These are phyloP conservation scores for Haplosporangium gracile DNA, from an alignment of 192 early-diverging fungal genomes.

Conservation along the genomic window DNA sequence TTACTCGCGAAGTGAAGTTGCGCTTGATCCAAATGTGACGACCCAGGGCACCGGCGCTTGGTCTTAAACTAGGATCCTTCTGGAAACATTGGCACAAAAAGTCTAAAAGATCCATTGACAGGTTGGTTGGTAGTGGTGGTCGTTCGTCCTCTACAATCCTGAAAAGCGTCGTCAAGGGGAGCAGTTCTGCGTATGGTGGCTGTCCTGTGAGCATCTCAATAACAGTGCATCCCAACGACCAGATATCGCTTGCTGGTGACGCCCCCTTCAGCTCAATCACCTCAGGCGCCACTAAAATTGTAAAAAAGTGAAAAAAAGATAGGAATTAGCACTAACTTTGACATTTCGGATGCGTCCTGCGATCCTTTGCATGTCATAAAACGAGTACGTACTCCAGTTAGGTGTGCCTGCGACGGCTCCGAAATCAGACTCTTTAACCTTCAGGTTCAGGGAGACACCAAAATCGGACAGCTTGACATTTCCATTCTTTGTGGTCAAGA, in stretches of 20 bases:
- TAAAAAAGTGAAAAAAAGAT: not conserved
- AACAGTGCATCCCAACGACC: slow-evolving; percentile 93
- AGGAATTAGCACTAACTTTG: not conserved
- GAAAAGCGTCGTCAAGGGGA: slow-evolving; percentile 93
- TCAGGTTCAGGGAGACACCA: slow-evolving; percentile 92
- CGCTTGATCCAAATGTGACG: slow-evolving; percentile 82
- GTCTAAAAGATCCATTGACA: slow-evolving; percentile 82
- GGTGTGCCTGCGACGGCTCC: slow-evolving; percentile 84
- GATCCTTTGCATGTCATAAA: not conserved
- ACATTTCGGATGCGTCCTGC: not conserved
- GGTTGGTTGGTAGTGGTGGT: slow-evolving; percentile 86
- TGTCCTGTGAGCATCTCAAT: slow-evolving; percentile 94
- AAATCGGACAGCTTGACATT: slow-evolving; percentile 97
- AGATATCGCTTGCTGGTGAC: slow-evolving; percentile 92
- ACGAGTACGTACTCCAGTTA: slow-evolving; percentile 75
- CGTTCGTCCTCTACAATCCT: slow-evolving; percentile 93
- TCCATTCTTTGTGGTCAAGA: slow-evolving; percentile 96
- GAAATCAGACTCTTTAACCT: slow-evolving; percentile 74
- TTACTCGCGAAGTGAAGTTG: slow-evolving; percentile 55
- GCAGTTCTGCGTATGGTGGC: slow-evolving; percentile 89
- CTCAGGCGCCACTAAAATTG: slow-evolving; percentile 79
- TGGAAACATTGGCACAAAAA: slow-evolving; percentile 90
- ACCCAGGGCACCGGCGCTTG: slow-evolving; percentile 80
- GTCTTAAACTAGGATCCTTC: slow-evolving; percentile 81
- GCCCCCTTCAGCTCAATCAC: slow-evolving; percentile 94